These are phyloP conservation scores for Oehlia diaphana DNA, from an alignment of 192 early-diverging fungal genomes.

Conservation along the genomic window DNA sequence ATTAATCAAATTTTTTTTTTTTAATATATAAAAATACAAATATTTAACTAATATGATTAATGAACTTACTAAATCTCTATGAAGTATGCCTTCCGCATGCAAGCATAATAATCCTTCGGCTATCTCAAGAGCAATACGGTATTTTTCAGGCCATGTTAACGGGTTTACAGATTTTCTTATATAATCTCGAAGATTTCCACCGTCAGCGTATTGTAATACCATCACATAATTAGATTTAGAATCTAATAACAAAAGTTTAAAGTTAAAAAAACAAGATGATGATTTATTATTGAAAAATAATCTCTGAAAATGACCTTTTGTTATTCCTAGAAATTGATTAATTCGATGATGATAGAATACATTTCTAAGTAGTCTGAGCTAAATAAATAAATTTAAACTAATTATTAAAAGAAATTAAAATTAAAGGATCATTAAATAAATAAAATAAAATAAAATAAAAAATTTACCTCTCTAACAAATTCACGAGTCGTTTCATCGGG, in stretches of 20 bases:
- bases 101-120: constrained; percentile 25
- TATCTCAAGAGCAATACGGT: constrained; percentile 38
- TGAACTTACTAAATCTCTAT: constrained; percentile 34
- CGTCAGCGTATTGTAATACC: constrained; percentile 34
- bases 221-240: not conserved
- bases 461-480: not conserved
- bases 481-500: not conserved
- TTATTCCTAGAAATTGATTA: not conserved
- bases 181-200: constrained; percentile 36
- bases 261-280: not conserved
- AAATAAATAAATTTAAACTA: not conserved
- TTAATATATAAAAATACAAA: no score
- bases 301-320: not conserved
- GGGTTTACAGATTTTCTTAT: constrained; percentile 33
- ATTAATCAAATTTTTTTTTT: not conserved
- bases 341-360: not conserved
- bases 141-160: constrained; percentile 38
- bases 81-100: constrained; percentile 33
- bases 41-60: no score
- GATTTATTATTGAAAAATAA: not conserved
- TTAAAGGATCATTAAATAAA: not conserved
- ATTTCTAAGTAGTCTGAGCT: not conserved
- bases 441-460: no score
- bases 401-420: not conserved
- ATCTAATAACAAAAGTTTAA: not conserved